Evolutionary conservation across 257 asterid species (phyloP).

Genomic region (Ligustrum vulgare): DNA sequence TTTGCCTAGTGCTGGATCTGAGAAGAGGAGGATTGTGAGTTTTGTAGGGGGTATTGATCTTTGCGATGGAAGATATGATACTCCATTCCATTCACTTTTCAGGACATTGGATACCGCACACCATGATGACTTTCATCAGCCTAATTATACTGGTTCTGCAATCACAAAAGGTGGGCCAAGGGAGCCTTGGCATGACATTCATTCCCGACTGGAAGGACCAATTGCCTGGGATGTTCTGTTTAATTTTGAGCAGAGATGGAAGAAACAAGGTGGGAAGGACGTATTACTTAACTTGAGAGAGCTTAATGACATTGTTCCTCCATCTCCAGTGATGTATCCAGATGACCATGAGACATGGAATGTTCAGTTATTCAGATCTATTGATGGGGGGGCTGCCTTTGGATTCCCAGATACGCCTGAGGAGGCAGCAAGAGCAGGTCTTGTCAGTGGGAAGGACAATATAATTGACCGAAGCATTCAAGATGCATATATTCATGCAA

Average conservation of each 20-base stretch:
- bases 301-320: conserved; percentile 63
- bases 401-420: conserved; percentile 87
- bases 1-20: conserved; percentile 39
- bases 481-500: conserved; percentile 90
- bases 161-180: conserved; percentile 51
- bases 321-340: conserved; percentile 72
- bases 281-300: conserved; percentile 64
- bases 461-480: conserved; percentile 90
- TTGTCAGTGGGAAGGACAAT: conserved; percentile 85
- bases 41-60: conserved; percentile 43
- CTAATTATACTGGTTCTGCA: conserved; percentile 45
- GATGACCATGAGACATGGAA: conserved; percentile 90
- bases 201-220: conserved; percentile 50
- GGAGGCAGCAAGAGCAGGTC: conserved; percentile 78
- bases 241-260: conserved; percentile 79
- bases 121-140: conserved; percentile 57
- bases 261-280: conserved; percentile 87
- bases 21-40: conserved; percentile 42
- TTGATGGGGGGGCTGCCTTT: conserved; percentile 95
- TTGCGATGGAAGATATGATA: conserved; percentile 33
- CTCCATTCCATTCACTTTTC: conserved; percentile 54
- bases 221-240: conserved; percentile 56
- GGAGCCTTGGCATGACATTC: conserved; percentile 60
- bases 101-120: conserved; percentile 50
- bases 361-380: conserved; percentile 84